phyloP scores from a whole-genome alignment of 2,329 filamentous ascomycete genomes.

The Microdochium nivale region DNA sequence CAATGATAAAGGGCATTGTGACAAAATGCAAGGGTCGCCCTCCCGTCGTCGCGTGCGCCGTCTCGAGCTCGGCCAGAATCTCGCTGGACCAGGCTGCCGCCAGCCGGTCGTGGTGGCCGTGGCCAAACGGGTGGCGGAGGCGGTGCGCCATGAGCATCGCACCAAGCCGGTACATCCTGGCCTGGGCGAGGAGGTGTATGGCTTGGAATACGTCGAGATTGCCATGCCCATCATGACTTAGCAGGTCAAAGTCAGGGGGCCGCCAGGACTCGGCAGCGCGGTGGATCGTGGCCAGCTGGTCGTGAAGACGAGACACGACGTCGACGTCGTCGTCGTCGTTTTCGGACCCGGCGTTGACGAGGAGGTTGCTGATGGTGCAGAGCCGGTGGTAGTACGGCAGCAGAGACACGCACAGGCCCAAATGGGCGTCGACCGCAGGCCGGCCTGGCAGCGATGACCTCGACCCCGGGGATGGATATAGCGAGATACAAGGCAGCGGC shows the following conservation, averaged over 20 bases:
- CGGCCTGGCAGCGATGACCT: not conserved
- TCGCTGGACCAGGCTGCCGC: conserved; percentile 17
- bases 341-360: conserved; percentile 7
- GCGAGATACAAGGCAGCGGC: not conserved
- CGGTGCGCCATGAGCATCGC: conserved; percentile 15
- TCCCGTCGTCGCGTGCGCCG: conserved; percentile 9
- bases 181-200: conserved; percentile 16
- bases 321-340: not conserved
- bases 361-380: conserved; percentile 14
- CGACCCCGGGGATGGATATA: not conserved
- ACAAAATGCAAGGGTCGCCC: conserved; percentile 12
- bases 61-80: conserved; percentile 15
- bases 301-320: conserved; percentile 6
- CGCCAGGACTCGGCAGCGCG: conserved; percentile 13
- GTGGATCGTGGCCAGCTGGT: conserved; percentile 11
- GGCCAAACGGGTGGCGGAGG: conserved; percentile 13
- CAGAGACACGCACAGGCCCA: conserved; percentile 16
- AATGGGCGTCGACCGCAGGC: conserved; percentile 9
- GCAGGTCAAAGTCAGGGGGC: conserved; percentile 9
- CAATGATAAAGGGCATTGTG: conserved; percentile 17
- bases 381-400: conserved; percentile 17
- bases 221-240: conserved; percentile 6
- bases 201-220: conserved; percentile 6
- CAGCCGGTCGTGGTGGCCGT: conserved; percentile 8
- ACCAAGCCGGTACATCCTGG: conserved; percentile 15